Percentiles rank a stretch among this genome's conserved stretches.
Evolutionary conservation across 2,329 filamentous ascomycete genomes (phyloP).

Genomic region (Ophiostoma sp.): DNA sequence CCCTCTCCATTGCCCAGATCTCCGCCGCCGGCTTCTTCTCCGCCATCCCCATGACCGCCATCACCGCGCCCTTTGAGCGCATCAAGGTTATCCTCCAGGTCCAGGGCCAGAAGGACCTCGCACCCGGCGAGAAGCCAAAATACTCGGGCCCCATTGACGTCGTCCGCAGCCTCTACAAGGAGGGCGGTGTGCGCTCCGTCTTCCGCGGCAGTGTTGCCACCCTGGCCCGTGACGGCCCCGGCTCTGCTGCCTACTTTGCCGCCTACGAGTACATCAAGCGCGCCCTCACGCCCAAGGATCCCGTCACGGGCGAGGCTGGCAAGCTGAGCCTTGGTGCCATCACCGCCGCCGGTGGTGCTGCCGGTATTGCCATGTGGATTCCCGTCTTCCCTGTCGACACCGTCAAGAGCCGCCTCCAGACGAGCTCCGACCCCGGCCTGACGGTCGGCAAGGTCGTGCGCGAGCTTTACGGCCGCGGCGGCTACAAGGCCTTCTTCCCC

Average conservation of each 20-base stretch:
- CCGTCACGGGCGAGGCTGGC: conserved; percentile 59
- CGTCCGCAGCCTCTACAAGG: conserved; percentile 84
- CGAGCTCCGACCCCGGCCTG: conserved; percentile 70
- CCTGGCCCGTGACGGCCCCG: conserved; percentile 86
- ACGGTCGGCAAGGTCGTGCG: conserved; percentile 73
- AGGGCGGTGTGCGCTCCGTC: conserved; percentile 84
- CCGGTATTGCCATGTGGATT: conserved; percentile 98
- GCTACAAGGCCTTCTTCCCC: conserved; percentile 90
- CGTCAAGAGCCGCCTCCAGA: conserved; percentile 90
- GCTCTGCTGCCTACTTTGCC: conserved; percentile 91
- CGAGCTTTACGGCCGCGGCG: conserved; percentile 76
- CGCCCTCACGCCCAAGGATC: conserved; percentile 74
- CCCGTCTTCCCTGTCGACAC: conserved; percentile 97
- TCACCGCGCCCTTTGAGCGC: conserved; percentile 98
- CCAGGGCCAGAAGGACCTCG: conserved; percentile 80
- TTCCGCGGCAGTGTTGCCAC: conserved; percentile 90
- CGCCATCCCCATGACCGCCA: conserved; percentile 92
- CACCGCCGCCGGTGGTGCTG: conserved; percentile 78
- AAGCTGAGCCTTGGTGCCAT: conserved; percentile 77
- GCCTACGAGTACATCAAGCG: conserved; percentile 96
- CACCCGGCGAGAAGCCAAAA: conserved; percentile 84
- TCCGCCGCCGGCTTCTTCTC: conserved; percentile 95
- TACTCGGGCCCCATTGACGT: conserved; percentile 86
- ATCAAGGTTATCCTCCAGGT: conserved; percentile 98
- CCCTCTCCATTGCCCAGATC: conserved; percentile 78